Evolutionary conservation across 2,329 filamentous ascomycete species (phyloP).

Genomic region (Penicillium sp.): DNA sequence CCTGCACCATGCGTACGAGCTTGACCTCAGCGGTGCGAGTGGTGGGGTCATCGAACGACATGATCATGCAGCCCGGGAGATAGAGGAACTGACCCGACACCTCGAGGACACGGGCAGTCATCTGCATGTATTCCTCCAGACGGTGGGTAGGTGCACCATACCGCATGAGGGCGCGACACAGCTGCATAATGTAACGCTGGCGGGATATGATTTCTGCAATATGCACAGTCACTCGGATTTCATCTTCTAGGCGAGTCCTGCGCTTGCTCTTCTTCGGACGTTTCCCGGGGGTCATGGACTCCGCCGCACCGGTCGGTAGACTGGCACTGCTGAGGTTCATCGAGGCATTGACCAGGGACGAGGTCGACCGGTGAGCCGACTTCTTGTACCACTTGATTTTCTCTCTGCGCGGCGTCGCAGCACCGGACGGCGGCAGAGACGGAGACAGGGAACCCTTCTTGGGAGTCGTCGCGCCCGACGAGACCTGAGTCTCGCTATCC

Average conservation of each 20-base stretch:
- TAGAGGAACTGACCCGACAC: slow-evolving; percentile 91
- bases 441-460: slow-evolving; percentile 25
- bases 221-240: slow-evolving; percentile 60
- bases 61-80: slow-evolving; percentile 90
- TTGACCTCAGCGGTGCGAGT: slow-evolving; percentile 51
- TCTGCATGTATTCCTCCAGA: slow-evolving; percentile 85
- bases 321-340: slow-evolving; percentile 37
- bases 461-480: slow-evolving; percentile 30
- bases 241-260: slow-evolving; percentile 45
- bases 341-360: slow-evolving; percentile 40
- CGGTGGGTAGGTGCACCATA: slow-evolving; percentile 92
- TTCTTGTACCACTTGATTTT: slow-evolving; percentile 47
- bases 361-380: slow-evolving; percentile 34
- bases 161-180: slow-evolving; percentile 84
- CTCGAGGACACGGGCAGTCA: slow-evolving; percentile 82
- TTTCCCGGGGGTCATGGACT: slow-evolving; percentile 13
- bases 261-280: slow-evolving; percentile 26
- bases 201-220: slow-evolving; percentile 70
- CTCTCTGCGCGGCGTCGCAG: slow-evolving; percentile 36
- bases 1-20: slow-evolving; percentile 45
- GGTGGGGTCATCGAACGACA: slow-evolving; percentile 68
- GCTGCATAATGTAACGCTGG: slow-evolving; percentile 78
- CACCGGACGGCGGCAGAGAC: slow-evolving; percentile 27
- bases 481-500: slow-evolving; percentile 28
- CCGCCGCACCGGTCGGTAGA: slow-evolving; percentile 29